Base-by-base conservation (phyloP, 805 yeast species). In the Yarrowia deformans region DNA sequence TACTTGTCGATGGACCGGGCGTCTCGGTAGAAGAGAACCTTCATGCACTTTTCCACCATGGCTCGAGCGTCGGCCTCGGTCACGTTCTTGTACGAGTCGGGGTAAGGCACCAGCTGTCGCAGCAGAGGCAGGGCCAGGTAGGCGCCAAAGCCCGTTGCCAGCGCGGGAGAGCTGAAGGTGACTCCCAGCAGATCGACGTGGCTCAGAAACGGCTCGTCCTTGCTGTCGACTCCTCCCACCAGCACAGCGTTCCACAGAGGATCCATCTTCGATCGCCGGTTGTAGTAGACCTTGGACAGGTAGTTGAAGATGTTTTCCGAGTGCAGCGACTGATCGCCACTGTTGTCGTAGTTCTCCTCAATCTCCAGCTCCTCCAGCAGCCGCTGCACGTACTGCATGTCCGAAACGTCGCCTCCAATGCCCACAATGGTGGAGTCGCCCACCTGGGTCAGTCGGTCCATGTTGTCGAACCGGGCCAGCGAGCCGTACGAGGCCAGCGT, bases 121-220 rank as follows among this genome's bases (percentile, higher is more conserved):
- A 95, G 84, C 74, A 95, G 81, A 34, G 99, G 99, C 54, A 93
- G 81, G 3, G 99, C 99, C 79, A 95, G 84, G 79, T 95, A 93
- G 12, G 96, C 90, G 70, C 99, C 99, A 78, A 93, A 94, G 0
- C 99, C 99, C 3, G 98, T 93, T 56, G 98, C 97, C 69, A 95
- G 81, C 2, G 97, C 84, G 39, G 97, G 95, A 0, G 98, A 84
- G 3, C 91, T 84, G 79, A 91, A 95, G 2, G 97, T 85, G 35
- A 93, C 97, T 64, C 99, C 99, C 70, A 93, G 84, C 71, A 95
- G 82, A 78, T 95, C 97, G 56, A 93, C 97, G 76, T 91, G 93
- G 73, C 89, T 88, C 76, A 95, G 83, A 74, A 90, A 90, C 45
- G 95, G 92, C 73, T 85, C 83, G 58, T 81, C 84, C 49, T 87